Evolutionary conservation across 176 grass and related monocot species (phyloP).

Genomic region (Aechmea fasciata): DNA sequence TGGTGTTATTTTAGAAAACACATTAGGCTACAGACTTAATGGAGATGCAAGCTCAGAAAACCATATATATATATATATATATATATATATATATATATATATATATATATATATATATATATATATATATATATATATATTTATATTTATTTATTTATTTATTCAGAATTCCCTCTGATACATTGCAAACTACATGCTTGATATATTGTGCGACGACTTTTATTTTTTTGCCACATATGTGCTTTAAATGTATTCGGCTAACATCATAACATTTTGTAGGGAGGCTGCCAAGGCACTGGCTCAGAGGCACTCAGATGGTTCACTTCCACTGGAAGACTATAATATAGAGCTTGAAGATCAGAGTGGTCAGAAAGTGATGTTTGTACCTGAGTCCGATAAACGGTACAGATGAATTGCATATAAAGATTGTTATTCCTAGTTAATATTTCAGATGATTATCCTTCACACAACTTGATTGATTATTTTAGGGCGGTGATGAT

Average conservation of each 20-base stretch:
- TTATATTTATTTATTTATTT: too few relatives aligned
- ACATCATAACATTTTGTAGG: conserved; percentile 27
- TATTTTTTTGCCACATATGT: background rate
- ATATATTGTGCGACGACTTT: background rate
- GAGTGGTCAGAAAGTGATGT: conserved; percentile 74
- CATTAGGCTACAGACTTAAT: too few relatives aligned
- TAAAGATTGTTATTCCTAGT: background rate
- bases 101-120: too few relatives aligned
- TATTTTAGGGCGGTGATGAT: conserved; percentile 66
- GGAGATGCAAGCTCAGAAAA: too few relatives aligned
- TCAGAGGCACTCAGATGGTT: conserved; percentile 86
- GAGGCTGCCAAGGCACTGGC: conserved; percentile 61
- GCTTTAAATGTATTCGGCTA: background rate
- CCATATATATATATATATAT: too few relatives aligned
- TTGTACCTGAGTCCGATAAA: conserved; percentile 76
- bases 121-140: too few relatives aligned
- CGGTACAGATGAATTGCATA: conserved; percentile 33
- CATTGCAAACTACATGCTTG: background rate
- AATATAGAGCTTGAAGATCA: conserved; percentile 94
- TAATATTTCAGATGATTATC: background rate
- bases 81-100: too few relatives aligned
- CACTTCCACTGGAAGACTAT: conserved; percentile 62
- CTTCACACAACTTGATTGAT: conserved; percentile 1
- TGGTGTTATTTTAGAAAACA: too few relatives aligned
- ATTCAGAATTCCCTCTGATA: background rate